Percentiles rank a stretch among this genome's conserved stretches.
Conservation (phyloP, 768 basidiomycete species). For the Mycena galericulata region DNA sequence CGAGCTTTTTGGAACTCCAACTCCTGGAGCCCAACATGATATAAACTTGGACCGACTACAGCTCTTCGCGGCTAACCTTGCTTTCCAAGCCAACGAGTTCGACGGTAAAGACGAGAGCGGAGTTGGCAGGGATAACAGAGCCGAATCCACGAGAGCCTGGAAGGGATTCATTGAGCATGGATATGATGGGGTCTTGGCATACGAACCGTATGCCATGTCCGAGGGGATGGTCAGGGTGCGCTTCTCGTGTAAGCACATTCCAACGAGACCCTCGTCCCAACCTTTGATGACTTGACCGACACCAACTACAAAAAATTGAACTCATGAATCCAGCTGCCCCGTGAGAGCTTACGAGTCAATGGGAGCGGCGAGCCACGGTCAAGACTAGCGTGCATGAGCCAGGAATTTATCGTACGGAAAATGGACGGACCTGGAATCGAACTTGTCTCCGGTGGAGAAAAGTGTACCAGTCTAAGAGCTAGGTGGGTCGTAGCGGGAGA, state of each 20-base stretch:
- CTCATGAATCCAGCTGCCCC: not conserved
- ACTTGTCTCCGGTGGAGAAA: conserved; percentile 80
- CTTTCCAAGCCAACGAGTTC: conserved; percentile 79
- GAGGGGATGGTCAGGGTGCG: conserved; percentile 90
- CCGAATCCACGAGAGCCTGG: conserved; percentile 83
- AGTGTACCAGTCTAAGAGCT: conserved; percentile 80
- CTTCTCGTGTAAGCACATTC: conserved; percentile 92
- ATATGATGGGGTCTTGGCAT: not conserved
- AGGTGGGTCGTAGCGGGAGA: not conserved
- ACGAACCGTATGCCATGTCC: conserved; percentile 84
- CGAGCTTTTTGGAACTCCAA: conserved; percentile 5
- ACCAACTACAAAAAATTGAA: conserved; percentile 64
- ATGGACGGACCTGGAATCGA: conserved; percentile 82
- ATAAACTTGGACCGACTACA: conserved; percentile 48
- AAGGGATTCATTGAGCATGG: not conserved
- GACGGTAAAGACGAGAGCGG: conserved; percentile 88
- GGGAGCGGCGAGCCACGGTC: conserved; percentile 83
- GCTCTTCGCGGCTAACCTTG: conserved; percentile 61
- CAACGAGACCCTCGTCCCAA: conserved; percentile 86
- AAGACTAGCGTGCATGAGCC: conserved; percentile 51
- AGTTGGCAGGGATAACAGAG: conserved; percentile 79
- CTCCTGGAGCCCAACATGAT: conserved; percentile 7
- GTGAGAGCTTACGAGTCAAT: conserved; percentile 73
- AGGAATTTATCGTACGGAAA: not conserved
- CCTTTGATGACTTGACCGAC: conserved; percentile 85